Conservation (phyloP, 129 eudicot genomes). For the Ambrosia artemisiifolia region DNA sequence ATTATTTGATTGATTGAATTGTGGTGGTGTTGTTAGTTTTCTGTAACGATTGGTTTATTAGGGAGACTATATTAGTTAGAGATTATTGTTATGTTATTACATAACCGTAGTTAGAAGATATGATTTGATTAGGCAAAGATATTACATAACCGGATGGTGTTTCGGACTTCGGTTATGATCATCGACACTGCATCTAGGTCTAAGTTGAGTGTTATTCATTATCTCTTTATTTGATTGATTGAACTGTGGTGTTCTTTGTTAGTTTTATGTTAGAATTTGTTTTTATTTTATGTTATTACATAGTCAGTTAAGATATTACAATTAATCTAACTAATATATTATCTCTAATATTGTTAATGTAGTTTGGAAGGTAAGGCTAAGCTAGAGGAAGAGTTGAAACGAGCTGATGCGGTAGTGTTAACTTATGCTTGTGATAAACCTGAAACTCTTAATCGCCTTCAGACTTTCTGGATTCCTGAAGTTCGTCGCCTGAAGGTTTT, state of each 20-base stretch:
- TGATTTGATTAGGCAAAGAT: too few relatives aligned
- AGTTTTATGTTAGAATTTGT: not conserved
- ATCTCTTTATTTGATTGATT: not conserved
- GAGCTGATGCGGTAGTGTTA: slow-evolving; percentile 84
- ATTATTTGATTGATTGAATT: not conserved
- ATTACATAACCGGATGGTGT: too few relatives aligned
- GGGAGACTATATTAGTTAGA: too few relatives aligned
- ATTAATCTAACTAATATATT: too few relatives aligned
- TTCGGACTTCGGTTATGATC: too few relatives aligned
- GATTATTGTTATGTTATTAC: too few relatives aligned
- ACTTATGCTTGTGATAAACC: slow-evolving; percentile 93
- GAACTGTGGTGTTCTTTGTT: too few relatives aligned
- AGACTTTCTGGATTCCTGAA: slow-evolving; percentile 86
- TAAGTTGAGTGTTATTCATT: not conserved
- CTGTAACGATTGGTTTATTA: too few relatives aligned
- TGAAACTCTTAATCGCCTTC: slow-evolving; percentile 65
- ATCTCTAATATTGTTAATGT: slow-evolving; percentile 8
- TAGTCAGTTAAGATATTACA: too few relatives aligned
- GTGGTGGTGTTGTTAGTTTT: too few relatives aligned
- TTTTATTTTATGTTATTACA: too few relatives aligned
- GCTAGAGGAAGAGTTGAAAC: slow-evolving; percentile 85
- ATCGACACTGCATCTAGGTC: not conserved
- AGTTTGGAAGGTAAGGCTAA: slow-evolving; percentile 84
- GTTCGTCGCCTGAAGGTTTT: slow-evolving; percentile 85
- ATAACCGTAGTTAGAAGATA: too few relatives aligned